Base-by-base conservation (phyloP, 306 rosid genomes). In the Quercus robur region DNA sequence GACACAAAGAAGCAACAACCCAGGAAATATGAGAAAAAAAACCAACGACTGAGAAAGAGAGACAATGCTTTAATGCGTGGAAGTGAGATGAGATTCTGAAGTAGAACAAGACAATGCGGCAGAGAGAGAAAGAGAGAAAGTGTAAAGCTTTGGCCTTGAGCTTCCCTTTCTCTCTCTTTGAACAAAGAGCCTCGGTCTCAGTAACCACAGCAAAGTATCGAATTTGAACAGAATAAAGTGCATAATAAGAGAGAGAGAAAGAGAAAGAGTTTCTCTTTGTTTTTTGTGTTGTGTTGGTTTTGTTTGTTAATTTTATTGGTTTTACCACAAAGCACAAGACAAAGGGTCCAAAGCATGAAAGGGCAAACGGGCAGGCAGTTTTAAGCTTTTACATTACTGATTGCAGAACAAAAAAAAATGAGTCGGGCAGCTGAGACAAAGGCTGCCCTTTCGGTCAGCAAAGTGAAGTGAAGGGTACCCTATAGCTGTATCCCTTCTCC, bases 201-300 rank as follows among this genome's bases (percentile, higher is more conserved):
- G 97, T 82, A 82, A 90, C 83, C 81, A 84, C 90, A 89, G 84
- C 90, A 91, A 93, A 90, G 92, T 87, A 87, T 87, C 90, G 87
- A 87, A 91, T 87, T 93, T 91, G 88, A 93, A 90, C 90, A 90
- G 94, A 87, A 81, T 85, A 93, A 93, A 95, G 99, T 81, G 91
- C 84, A 75, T 76, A 20, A 57, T 41, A 8, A 41, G 46, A 41
- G 76, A 56, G 49, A 67, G 75, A 73, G 80, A 74, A 74, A 62
- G 81, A 26, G 78, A 75, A 64, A 25, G 61, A 84, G 80, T 79
- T 7, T 70, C 57, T 58, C 81, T 56, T 38, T 20, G 8, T 73
- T 12, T 83, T 64, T 75, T 78, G 33, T 78, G 46, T 52, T 75
- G 5, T 3, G 17, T 26, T 58, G 19, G n/a, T 38, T 63, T 13